A percentile compares a stretch with the other conserved stretches of the same genome.
Conservation (phyloP, 2,329 filamentous ascomycete genomes). For the Penicillium crustosum region DNA sequence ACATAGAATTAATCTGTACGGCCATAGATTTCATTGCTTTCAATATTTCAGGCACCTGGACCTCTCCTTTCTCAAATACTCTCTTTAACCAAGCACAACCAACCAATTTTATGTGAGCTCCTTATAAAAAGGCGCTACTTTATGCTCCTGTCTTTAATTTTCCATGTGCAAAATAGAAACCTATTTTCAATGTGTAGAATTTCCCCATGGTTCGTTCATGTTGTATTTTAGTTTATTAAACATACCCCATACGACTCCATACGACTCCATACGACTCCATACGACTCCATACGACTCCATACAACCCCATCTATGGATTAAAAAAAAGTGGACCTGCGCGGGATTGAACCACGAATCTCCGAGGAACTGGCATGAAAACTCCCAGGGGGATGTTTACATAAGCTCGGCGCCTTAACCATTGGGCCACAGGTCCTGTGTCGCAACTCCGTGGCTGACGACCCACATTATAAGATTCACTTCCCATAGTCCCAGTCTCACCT, state of each 20-base stretch:
- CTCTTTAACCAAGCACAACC: too few species aligned
- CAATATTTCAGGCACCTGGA: too few species aligned
- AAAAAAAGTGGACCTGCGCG: constrained; percentile 1
- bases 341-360: constrained; percentile 4
- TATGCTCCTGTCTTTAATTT: too few species aligned
- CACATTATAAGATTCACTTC: neutral
- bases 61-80: too few species aligned
- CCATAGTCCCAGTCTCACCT: neutral
- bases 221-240: neutral
- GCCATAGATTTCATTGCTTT: too few species aligned
- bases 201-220: neutral
- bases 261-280: too few species aligned
- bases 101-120: too few species aligned
- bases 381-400: neutral
- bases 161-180: too few species aligned
- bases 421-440: neutral
- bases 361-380: neutral
- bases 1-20: too few species aligned
- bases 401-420: constrained; percentile 1
- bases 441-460: neutral
- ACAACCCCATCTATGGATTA: neutral
- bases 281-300: too few species aligned
- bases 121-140: too few species aligned
- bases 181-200: too few species aligned
- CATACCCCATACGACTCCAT: neutral